phyloP scores from a whole-genome alignment of 345 rosid genomes.

The Syzygium jambos region DNA sequence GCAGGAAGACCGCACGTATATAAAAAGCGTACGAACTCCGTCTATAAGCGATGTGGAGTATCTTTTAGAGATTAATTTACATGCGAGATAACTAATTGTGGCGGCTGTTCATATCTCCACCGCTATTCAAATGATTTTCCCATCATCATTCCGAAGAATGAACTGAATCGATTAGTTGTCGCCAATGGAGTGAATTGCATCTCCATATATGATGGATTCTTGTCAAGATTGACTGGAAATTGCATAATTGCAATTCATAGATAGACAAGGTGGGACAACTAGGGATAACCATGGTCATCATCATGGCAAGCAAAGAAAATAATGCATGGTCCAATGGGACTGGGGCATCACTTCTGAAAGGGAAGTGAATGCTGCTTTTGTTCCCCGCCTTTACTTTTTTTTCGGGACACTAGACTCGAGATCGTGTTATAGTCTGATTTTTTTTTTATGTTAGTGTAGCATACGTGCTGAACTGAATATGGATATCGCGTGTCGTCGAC shows the following conservation, averaged over 20 bases:
- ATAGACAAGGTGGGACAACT: neutral
- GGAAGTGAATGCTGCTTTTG: neutral
- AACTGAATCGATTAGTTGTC: neutral
- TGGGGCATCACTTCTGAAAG: neutral
- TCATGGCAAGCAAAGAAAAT: neutral
- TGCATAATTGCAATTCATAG: neutral
- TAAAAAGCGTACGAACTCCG: neutral
- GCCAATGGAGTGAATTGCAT: neutral
- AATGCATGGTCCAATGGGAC: neutral
- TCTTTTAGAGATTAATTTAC: neutral
- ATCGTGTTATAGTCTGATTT: neutral
- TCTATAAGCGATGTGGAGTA: neutral
- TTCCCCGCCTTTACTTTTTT: neutral
- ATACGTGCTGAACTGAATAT: neutral
- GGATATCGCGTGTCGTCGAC: neutral
- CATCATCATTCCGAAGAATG: neutral
- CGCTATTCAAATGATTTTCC: neutral
- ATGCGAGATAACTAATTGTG: neutral
- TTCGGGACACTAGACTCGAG: neutral
- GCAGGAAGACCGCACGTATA: neutral
- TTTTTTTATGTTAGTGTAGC: neutral
- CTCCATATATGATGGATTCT: neutral
- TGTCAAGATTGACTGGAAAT: neutral
- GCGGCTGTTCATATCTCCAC: neutral
- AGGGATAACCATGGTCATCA: neutral